These are phyloP conservation scores for Kwoniella europaea DNA, from an alignment of 768 basidiomycete species.

Conservation along the genomic window DNA sequence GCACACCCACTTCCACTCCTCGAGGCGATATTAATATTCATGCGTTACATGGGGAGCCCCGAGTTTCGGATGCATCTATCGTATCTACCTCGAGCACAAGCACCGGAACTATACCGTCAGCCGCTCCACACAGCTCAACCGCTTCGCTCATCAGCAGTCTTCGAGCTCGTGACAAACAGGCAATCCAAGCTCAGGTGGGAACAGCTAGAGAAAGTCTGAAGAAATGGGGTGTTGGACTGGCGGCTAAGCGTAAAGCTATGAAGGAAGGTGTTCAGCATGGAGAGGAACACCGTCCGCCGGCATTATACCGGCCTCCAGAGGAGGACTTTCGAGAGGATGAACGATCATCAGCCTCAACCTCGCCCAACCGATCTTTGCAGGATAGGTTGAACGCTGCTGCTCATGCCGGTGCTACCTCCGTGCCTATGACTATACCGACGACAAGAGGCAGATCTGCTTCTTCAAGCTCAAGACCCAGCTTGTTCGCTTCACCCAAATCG, in stretches of 20 bases:
- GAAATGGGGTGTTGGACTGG: slow-evolving; percentile 89
- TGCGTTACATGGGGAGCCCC: not conserved
- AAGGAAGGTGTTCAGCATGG: not conserved
- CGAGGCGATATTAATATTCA: slow-evolving; percentile 2
- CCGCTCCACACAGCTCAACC: slow-evolving; percentile 35
- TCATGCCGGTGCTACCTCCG: slow-evolving; percentile 16
- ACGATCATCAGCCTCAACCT: not conserved
- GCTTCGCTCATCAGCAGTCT: slow-evolving; percentile 78
- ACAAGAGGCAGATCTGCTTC: slow-evolving; percentile 14
- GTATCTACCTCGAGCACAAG: not conserved
- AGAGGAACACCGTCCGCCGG: slow-evolving; percentile 29
- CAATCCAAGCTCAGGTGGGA: slow-evolving; percentile 71
- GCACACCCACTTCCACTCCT: not conserved
- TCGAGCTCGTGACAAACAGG: slow-evolving; percentile 79
- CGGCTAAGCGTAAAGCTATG: slow-evolving; percentile 55
- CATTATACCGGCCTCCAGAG: slow-evolving; percentile 40
- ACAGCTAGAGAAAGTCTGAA: slow-evolving; percentile 80
- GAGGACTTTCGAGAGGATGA: slow-evolving; percentile 32
- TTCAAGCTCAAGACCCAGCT: slow-evolving; percentile 12
- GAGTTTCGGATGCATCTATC: slow-evolving; percentile 1
- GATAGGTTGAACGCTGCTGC: slow-evolving; percentile 51
- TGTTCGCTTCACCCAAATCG: slow-evolving; percentile 20
- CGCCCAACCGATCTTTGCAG: slow-evolving; percentile 36
- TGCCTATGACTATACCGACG: slow-evolving; percentile 8
- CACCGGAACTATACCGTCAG: slow-evolving; percentile 14